Evolutionary conservation across 495 filamentous ascomycete species (phyloP), one percentile per base, ranked within the genome.

Genomic region (Xylaria intraflava): DNA sequence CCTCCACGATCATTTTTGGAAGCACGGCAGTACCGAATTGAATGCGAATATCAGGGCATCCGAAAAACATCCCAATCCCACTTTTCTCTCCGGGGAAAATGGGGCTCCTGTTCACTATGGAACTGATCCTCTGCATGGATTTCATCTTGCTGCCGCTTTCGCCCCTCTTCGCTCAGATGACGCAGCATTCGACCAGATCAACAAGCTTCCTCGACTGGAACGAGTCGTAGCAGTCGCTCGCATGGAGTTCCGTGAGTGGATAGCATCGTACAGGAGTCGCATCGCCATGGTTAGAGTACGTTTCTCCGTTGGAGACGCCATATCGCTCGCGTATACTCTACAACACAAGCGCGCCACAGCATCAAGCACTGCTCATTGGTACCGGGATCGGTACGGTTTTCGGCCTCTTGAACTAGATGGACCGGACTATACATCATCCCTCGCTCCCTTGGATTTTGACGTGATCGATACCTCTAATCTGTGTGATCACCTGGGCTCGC

Each of bases 391-490:
- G 20, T 8, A 56, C 7, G 54, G 57, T 6, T 49, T 61, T 26
- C 57, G 62, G 5, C 60, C 60, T 7, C 51, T 81, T 2, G 27
- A 62, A 11, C 66, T 82, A 4, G 68, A 73, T 42, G 55, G 61
- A 14, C 49, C 50, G 0, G 73, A 76, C 31, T 80, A 81, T 50
- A 56, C 52, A 19, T 40, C 48, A 10, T 56, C 57, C 14, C 48
- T 49, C 6, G 72, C 71, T 10, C 76, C 78, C 11, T 50, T 54
- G 27, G 42, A 65, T 23, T 84, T 84, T 46, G 69, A 83, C 52
- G 67, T 78, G n/a, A 80, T 85, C 35, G 78, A 85, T 54, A 83
- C 80, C 1, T 81, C 77, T 5, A 78, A 77, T 49, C 64, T 83
- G 6, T 59, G 64, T 17, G 78, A 81, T 54, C 67, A 78, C 44